Conservation (phyloP, 148 eudicot species). For the Mesembryanthemum crystallinum region DNA sequence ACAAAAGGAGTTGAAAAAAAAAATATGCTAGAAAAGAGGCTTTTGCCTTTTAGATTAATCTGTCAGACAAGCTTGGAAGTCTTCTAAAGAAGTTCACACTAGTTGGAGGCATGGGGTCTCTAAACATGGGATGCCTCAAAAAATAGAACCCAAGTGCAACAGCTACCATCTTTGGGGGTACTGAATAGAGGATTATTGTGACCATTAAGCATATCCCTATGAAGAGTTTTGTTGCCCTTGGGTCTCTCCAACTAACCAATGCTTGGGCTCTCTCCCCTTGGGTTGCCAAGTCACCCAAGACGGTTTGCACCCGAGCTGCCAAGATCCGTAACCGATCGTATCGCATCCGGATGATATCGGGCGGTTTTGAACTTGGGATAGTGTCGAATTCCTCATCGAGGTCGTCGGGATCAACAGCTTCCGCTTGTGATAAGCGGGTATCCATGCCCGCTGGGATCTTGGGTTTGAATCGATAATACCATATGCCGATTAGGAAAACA, state of each 20-base stretch:
- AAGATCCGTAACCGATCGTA: slow-evolving; percentile 75
- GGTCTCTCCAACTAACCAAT: slow-evolving; percentile 96
- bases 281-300: slow-evolving; percentile 83
- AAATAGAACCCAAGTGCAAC: slow-evolving; percentile 96
- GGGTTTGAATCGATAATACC: slow-evolving; percentile 89
- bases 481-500: slow-evolving; percentile 72
- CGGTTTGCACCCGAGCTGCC: slow-evolving; percentile 89
- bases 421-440: slow-evolving; percentile 72
- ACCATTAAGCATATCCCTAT: slow-evolving; percentile 68
- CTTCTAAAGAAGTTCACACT: slow-evolving; percentile 85
- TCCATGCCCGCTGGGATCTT: slow-evolving; percentile 95
- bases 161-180: slow-evolving; percentile 96
- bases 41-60: slow-evolving; percentile 48
- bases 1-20: neutral
- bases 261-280: slow-evolving; percentile 95
- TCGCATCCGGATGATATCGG: slow-evolving; percentile 55
- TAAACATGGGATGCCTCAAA: slow-evolving; percentile 95
- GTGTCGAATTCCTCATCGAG: slow-evolving; percentile 94
- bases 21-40: neutral
- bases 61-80: slow-evolving; percentile 88
- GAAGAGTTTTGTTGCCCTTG: slow-evolving; percentile 87
- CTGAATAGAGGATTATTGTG: slow-evolving; percentile 65
- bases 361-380: slow-evolving; percentile 73
- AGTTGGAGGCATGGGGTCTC: slow-evolving; percentile 96
- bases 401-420: slow-evolving; percentile 71